These are phyloP conservation scores for Cryptococcus neoformans DNA, from an alignment of 1,284 basidiomycete species.

Conservation along the genomic window DNA sequence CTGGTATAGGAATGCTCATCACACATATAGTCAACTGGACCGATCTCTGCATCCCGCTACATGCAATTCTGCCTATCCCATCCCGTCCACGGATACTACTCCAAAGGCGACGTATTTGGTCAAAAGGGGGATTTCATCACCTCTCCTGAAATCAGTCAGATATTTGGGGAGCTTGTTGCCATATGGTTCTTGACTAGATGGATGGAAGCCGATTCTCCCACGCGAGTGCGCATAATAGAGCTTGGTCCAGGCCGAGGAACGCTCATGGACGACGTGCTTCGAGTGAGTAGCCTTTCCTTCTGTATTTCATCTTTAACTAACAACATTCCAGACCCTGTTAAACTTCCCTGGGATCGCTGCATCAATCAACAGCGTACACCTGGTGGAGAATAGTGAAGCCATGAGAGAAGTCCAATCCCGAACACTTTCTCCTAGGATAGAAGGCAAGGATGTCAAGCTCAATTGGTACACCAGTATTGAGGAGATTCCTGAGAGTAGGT, in stretches of 20 bases:
- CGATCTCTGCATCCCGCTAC: constrained; percentile 78
- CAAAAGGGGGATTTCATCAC: constrained; percentile 90
- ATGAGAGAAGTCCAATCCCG: constrained; percentile 65
- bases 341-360: constrained; percentile 57
- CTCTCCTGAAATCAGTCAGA: constrained; percentile 93
- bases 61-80: constrained; percentile 86
- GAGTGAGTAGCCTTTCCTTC: constrained; percentile 56
- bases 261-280: constrained; percentile 83
- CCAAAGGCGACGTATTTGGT: constrained; percentile 76
- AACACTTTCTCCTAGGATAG: constrained; percentile 51
- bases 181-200: constrained; percentile 2
- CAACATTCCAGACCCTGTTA: constrained; percentile 31
- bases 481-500: constrained; percentile 56
- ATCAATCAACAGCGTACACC: constrained; percentile 60
- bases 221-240: constrained; percentile 72
- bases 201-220: background rate
- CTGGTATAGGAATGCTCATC: background rate
- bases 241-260: constrained; percentile 94
- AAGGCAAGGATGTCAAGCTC: constrained; percentile 48
- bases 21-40: constrained; percentile 71
- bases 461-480: constrained; percentile 75
- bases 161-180: constrained; percentile 84
- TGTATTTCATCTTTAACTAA: background rate
- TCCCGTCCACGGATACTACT: constrained; percentile 86
- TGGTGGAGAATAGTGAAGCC: constrained; percentile 74